These are phyloP conservation scores for Xylaria grammica DNA, from an alignment of 495 filamentous ascomycete species.

Conservation along the genomic window DNA sequence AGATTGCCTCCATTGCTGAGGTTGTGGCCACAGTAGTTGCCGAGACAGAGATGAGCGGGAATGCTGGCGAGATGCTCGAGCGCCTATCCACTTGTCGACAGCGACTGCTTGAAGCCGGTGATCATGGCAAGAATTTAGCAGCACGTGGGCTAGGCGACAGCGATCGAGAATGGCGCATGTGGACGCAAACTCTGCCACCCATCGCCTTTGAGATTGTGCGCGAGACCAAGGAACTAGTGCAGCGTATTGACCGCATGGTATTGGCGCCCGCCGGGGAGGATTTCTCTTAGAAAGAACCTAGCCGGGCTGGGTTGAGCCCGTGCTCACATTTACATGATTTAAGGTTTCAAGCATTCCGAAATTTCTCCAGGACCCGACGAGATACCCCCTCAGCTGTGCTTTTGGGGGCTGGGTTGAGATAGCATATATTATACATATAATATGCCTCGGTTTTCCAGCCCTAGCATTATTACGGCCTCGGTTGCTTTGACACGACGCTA, in stretches of 20 bases:
- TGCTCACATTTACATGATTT: constrained; percentile 25
- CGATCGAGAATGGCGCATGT: constrained; percentile 62
- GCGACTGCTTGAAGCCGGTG: constrained; percentile 70
- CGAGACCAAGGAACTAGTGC: constrained; percentile 76
- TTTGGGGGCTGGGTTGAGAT: constrained; percentile 4
- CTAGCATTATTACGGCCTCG: constrained; percentile 3
- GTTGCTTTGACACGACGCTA: constrained; percentile 16
- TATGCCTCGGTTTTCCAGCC: background rate
- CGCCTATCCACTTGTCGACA: constrained; percentile 67
- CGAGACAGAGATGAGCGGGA: constrained; percentile 65
- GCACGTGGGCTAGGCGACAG: constrained; percentile 50
- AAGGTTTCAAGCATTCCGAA: constrained; percentile 19
- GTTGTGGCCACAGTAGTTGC: constrained; percentile 72
- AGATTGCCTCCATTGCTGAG: constrained; percentile 72
- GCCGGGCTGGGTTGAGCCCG: constrained; percentile 25
- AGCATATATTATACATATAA: no score
- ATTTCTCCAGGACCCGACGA: constrained; percentile 23
- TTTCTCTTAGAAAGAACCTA: constrained; percentile 41
- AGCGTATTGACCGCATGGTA: constrained; percentile 47
- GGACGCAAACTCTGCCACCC: constrained; percentile 74
- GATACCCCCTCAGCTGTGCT: constrained; percentile 22
- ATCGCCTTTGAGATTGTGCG: constrained; percentile 87
- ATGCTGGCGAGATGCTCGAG: constrained; percentile 65
- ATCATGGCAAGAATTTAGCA: constrained; percentile 62
- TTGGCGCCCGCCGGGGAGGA: constrained; percentile 47